Evolutionary conservation across 495 filamentous ascomycete genomes (phyloP).

Genomic region (Podospora comata): DNA sequence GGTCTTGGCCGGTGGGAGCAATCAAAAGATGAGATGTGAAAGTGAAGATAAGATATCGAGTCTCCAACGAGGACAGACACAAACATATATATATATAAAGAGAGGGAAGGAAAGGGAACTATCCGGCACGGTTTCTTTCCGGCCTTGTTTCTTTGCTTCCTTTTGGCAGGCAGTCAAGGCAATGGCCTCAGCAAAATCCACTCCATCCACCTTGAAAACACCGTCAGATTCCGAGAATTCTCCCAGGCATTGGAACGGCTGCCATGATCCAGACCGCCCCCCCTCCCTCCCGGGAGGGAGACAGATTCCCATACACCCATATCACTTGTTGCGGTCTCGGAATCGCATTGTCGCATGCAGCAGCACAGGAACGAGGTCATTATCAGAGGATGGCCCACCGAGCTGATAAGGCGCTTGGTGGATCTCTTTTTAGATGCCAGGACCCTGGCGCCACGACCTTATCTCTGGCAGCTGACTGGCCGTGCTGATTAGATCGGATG

Average conservation of each 20-base stretch:
- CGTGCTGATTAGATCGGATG: neutral
- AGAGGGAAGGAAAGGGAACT: neutral
- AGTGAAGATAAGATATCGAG: neutral
- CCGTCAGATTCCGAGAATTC: conserved; percentile 4
- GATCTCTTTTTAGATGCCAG: conserved; percentile 1
- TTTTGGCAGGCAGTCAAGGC: neutral
- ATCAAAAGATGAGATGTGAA: neutral
- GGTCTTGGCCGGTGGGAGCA: neutral
- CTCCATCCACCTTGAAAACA: neutral
- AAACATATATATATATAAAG: neutral
- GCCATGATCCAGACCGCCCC: neutral
- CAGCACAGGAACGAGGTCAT: neutral
- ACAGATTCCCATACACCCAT: neutral
- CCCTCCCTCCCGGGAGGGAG: neutral
- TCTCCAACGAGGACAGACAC: neutral
- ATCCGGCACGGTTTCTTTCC: neutral
- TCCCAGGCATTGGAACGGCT: neutral
- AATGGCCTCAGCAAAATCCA: neutral
- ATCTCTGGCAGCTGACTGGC: neutral
- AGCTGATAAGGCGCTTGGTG: conserved; percentile 2
- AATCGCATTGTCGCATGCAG: conserved; percentile 1
- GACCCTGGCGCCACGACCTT: conserved; percentile 1
- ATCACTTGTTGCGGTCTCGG: neutral
- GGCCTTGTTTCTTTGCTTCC: no score
- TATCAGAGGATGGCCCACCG: conserved; percentile 6